These are phyloP conservation scores for Aureobasidium sp. DNA, from an alignment of 2,329 filamentous ascomycete species.

Conservation along the genomic window DNA sequence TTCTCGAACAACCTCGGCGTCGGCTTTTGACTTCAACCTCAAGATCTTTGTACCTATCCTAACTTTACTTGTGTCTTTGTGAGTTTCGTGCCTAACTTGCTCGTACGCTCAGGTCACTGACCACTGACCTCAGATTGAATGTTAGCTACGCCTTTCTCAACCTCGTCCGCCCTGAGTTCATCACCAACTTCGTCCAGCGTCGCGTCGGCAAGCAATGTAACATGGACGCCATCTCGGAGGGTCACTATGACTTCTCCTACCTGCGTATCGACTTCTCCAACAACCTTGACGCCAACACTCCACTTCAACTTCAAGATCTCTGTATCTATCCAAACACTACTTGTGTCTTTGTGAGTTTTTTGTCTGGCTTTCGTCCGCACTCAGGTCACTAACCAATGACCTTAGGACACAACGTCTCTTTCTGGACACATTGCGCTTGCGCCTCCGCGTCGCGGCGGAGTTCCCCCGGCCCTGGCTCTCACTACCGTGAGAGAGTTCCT, in stretches of 20 bases:
- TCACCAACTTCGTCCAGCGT: too few species aligned
- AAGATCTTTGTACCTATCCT: conserved; percentile 60
- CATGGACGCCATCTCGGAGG: conserved; percentile 71
- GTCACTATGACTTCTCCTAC: conserved; percentile 92
- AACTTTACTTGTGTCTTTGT: conserved; percentile 56
- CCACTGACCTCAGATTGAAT: too few species aligned
- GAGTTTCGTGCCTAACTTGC: not conserved
- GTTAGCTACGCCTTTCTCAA: too few species aligned
- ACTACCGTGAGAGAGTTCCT: conserved; percentile 55
- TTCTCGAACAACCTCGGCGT: conserved; percentile 33
- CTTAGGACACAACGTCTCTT: conserved; percentile 80
- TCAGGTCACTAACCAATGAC: conserved; percentile 64
- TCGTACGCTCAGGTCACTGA: too few species aligned
- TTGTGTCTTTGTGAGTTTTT: conserved; percentile 38
- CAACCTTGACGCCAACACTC: conserved; percentile 34
- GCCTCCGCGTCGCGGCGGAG: conserved; percentile 59
- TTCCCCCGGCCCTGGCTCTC: conserved; percentile 65
- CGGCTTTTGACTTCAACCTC: conserved; percentile 71
- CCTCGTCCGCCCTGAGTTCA: too few species aligned
- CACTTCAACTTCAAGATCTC: conserved; percentile 83
- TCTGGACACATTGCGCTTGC: conserved; percentile 81
- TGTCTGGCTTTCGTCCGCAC: too few species aligned
- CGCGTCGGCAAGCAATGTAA: too few species aligned
- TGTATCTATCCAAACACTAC: conserved; percentile 60
- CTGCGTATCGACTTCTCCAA: conserved; percentile 62